Base-by-base conservation (phyloP, 164 flowering plant genomes). In the Cinnamomum micranthum region DNA sequence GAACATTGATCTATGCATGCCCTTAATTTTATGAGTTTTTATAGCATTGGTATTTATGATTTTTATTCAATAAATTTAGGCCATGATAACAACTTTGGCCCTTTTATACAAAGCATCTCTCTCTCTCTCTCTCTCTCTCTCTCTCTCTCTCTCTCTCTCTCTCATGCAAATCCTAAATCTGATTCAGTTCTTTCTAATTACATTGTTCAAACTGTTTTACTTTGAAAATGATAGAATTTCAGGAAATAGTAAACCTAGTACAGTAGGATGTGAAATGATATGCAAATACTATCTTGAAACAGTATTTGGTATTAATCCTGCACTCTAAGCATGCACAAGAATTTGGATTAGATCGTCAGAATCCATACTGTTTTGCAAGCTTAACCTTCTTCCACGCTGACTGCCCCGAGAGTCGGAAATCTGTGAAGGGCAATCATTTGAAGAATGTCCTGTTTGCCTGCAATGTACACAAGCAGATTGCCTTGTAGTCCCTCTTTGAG, bases 391-490 rank as follows among this genome's bases (percentile, higher is more conserved):
- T 31, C 55, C 63, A 27, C 3, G 41, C 28, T 52, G 71, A 67
- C 25, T n/a, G 50, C 71, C 50, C 51, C 71, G 63, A 27, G 76
- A 27, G 20, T 4, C 27, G 5, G 71, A 68, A 68, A 55, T 20
- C 63, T 80, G 86, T 50, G 88, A 84, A 78, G 95, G 97, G 75
- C 93, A 92, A 71, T 83, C 82, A 77, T 73, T 79, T 25, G 94
- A 88, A 78, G 88, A 75, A 84, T 91, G 97, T 67, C 93, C 92
- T 17, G 81, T 76, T 79, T 88, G 92, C 76, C 88, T 84, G 77
- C 98, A 93, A 83, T 87, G 82, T 2, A 67, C 73, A 73, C 94
- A 90, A 68, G 82, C 76, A 69, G 31, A 73, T 58, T 79, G 90
- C 77, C 88, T 82, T 35, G 81, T 70, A 80, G 76, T 86, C 71